Evolutionary conservation across 192 early-diverging fungal genomes (phyloP).

Genomic region (Coemansia sp.): DNA sequence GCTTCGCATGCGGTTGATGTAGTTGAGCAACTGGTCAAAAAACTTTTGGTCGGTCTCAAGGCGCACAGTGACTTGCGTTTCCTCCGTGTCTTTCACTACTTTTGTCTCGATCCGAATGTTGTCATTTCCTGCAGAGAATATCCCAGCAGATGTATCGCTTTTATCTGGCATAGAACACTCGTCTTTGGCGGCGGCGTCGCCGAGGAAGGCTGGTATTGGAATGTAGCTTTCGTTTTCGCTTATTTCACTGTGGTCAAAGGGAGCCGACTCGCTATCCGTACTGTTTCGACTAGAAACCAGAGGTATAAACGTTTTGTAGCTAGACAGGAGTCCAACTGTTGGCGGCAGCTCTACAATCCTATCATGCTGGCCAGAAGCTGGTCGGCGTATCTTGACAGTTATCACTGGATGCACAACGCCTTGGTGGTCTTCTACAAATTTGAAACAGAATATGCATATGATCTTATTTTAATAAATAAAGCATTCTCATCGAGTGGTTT

Average conservation of each 20-base stretch:
- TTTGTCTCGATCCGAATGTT: slow-evolving; percentile 20
- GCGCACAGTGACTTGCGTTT: slow-evolving; percentile 42
- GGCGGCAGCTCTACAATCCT: slow-evolving; percentile 23
- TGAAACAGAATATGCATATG: background rate
- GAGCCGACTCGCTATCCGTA: background rate
- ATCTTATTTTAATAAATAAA: background rate
- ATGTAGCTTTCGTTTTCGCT: background rate
- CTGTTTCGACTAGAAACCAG: background rate
- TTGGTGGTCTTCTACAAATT: slow-evolving; percentile 40
- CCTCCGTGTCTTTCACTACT: slow-evolving; percentile 15
- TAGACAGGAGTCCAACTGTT: background rate
- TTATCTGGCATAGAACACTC: background rate
- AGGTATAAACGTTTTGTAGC: background rate
- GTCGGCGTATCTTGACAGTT: slow-evolving; percentile 36
- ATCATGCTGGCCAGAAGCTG: background rate
- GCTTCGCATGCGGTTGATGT: slow-evolving; percentile 59
- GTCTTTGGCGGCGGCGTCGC: background rate
- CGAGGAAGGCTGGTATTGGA: background rate
- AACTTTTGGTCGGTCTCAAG: slow-evolving; percentile 62
- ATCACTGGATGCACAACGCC: slow-evolving; percentile 53
- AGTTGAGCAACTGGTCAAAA: slow-evolving; percentile 60
- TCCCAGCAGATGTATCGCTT: background rate
- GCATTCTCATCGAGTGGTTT: background rate
- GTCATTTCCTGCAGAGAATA: background rate
- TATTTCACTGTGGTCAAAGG: background rate